Base-by-base conservation (phyloP, 192 early-diverging fungal genomes). In the Entomortierella lignicola region DNA sequence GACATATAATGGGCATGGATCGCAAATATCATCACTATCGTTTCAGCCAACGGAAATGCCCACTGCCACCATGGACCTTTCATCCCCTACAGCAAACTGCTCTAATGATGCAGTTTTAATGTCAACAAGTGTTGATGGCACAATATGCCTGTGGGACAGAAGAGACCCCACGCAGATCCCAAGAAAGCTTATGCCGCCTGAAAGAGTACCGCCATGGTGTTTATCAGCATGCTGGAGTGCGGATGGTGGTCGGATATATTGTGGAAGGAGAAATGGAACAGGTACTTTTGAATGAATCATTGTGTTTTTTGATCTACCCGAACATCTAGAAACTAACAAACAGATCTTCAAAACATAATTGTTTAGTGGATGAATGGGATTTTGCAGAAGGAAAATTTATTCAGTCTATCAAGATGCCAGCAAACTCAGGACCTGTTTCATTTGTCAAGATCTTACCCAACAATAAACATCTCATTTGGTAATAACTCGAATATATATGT, bases 321-420 rank as follows among this genome's bases (percentile, higher is more conserved):
- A n/a, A n/a, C n/a, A n/a, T n/a, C n/a, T 6, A 41, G 37, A 39
- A 47, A 17, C 42, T 67, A 53, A 23, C 52, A 23, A 5, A 37
- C 31, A 18, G 56, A 31, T 18, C 11, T 52, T 39, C 50, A 26
- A 21, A 57, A 47, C 34, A 37, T 62, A 37, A 39, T 15, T 52
- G 89, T 15, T 11, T 15, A 47, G 91, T 99, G 11, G 97, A 99
- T 79, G 98, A 98, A 77, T 96, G 89, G 75, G 95, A 97, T 72
- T 83, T 93, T 69, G 81, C 68, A 0, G 86, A 86, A 27, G 83
- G 91, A 13, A 85, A 86, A 43, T 80, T 90, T 2, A 80, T 95
- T 21, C 90, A 92, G 43, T 86, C 91, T 1, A 83, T 98, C 56
- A 88, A 88, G 26, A 88, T 99, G 83, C 96, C 98, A 23, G 82